These are phyloP conservation scores for Chrysopogon serrulatus DNA, from an alignment of 176 grass and related monocot species.

Conservation along the genomic window DNA sequence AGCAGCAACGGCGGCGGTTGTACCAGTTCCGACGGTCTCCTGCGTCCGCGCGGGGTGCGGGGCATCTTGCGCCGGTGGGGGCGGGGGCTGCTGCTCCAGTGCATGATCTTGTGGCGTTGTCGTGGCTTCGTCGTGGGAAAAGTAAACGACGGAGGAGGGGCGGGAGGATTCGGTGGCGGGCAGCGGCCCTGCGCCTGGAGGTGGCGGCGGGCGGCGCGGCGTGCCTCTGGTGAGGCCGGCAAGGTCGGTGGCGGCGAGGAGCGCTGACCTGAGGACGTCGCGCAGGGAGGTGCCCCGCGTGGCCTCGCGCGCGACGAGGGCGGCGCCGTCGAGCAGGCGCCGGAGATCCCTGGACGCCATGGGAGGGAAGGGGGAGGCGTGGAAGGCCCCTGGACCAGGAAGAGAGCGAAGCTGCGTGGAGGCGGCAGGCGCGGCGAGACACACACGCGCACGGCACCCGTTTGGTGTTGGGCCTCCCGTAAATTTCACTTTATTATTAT, in stretches of 20 bases:
- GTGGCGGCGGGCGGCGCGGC: slow-evolving; percentile 23
- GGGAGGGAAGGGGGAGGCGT: slow-evolving; percentile 21
- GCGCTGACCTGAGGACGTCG: slow-evolving; percentile 48
- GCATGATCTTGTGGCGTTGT: slow-evolving; percentile 9
- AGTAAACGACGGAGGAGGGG: slow-evolving; percentile 59
- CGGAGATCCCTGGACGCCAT: slow-evolving; percentile 61
- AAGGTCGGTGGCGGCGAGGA: slow-evolving; percentile 70
- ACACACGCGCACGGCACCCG: background rate
- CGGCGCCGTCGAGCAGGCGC: slow-evolving; percentile 48
- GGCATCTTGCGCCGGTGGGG: slow-evolving; percentile 5
- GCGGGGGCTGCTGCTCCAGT: slow-evolving; percentile 1
- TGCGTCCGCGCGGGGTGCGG: background rate
- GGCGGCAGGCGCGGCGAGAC: background rate
- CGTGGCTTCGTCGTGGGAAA: slow-evolving; percentile 22
- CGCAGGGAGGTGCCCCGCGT: slow-evolving; percentile 4
- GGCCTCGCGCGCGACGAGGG: slow-evolving; percentile 64
- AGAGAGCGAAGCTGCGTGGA: background rate
- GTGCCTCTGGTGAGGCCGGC: slow-evolving; percentile 68
- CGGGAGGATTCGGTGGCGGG: slow-evolving; percentile 5
- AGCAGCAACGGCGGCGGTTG: background rate
- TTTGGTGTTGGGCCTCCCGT: background rate
- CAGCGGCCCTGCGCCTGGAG: background rate
- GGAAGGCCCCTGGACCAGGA: slow-evolving; percentile 26
- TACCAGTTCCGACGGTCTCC: background rate
- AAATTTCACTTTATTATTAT: background rate